Evolutionary conservation across 163 green algal genomes (phyloP).

Genomic region (Chlorella variabilis): DNA sequence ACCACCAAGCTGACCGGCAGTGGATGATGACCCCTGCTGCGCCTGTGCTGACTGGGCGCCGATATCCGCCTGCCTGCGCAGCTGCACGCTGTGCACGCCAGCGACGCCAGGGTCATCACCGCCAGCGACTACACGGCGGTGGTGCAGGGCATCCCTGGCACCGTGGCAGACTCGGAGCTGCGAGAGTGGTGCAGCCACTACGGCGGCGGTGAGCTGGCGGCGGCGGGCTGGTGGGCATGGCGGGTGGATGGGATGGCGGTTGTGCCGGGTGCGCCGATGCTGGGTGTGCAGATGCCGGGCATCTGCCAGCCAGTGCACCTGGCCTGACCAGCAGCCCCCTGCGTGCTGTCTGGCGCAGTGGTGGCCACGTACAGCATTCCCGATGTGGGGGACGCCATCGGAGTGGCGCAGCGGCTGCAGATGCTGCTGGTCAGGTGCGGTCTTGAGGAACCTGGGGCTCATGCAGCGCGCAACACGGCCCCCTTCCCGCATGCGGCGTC

Average conservation of each 20-base stretch:
- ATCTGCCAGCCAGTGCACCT: no score
- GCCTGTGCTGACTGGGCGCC: no score
- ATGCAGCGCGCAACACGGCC: not conserved
- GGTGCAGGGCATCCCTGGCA: slow-evolving; percentile 31
- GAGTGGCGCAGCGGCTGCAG: slow-evolving; percentile 39
- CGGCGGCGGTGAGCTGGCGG: slow-evolving; percentile 27
- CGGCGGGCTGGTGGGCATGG: no score
- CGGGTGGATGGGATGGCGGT: not conserved
- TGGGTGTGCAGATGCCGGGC: no score
- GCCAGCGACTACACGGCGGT: slow-evolving; percentile 52
- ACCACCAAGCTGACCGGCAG: no score
- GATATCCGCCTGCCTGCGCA: no score
- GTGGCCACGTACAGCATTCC: slow-evolving; percentile 43
- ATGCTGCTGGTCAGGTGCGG: slow-evolving; percentile 24
- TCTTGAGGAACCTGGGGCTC: not conserved
- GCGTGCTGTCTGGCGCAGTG: slow-evolving; percentile 14
- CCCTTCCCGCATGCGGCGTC: not conserved
- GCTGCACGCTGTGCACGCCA: slow-evolving; percentile 34
- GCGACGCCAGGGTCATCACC: slow-evolving; percentile 50
- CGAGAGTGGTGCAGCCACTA: slow-evolving; percentile 56
- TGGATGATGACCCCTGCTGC: no score
- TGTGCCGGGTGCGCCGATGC: not conserved
- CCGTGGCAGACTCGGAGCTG: slow-evolving; percentile 15
- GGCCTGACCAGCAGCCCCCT: no score
- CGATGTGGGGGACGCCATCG: slow-evolving; percentile 37